A percentile compares a stretch with the other conserved stretches of the same genome.
These are phyloP conservation scores for Bipolaris oryzae DNA, from an alignment of 2,329 filamentous ascomycete species.

Conservation along the genomic window DNA sequence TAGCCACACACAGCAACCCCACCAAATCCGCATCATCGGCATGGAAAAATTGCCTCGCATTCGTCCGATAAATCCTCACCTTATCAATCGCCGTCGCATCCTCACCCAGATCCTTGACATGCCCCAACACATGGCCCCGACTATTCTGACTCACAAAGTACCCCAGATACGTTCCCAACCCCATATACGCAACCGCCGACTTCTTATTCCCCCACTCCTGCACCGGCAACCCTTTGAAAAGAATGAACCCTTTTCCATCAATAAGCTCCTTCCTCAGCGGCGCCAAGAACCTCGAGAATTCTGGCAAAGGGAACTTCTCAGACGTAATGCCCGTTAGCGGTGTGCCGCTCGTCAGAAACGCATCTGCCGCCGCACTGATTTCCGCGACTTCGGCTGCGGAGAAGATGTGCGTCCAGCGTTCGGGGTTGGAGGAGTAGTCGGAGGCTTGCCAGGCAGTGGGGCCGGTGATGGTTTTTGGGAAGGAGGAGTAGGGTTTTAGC, in stretches of 20 bases:
- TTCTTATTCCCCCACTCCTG: slow-evolving; percentile 77
- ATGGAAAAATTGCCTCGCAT: slow-evolving; percentile 85
- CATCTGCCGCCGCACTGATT: slow-evolving; percentile 69
- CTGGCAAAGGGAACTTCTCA: slow-evolving; percentile 67
- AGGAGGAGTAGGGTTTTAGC: slow-evolving; percentile 70
- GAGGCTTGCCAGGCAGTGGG: slow-evolving; percentile 74
- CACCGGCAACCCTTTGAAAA: slow-evolving; percentile 86
- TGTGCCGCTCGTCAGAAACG: slow-evolving; percentile 68
- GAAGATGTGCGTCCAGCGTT: slow-evolving; percentile 76
- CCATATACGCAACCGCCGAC: slow-evolving; percentile 77
- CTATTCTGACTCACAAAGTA: slow-evolving; percentile 90
- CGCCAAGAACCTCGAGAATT: slow-evolving; percentile 59
- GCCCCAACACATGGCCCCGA: slow-evolving; percentile 81
- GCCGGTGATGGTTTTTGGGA: slow-evolving; percentile 73
- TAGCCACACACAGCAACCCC: slow-evolving; percentile 79
- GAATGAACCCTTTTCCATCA: slow-evolving; percentile 85
- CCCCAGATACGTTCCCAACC: slow-evolving; percentile 79
- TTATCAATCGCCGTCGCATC: slow-evolving; percentile 81
- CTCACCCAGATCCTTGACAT: slow-evolving; percentile 87
- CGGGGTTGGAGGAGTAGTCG: slow-evolving; percentile 66
- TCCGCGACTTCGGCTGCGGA: slow-evolving; percentile 70
- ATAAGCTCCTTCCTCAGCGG: slow-evolving; percentile 69
- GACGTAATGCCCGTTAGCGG: slow-evolving; percentile 75
- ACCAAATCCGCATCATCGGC: slow-evolving; percentile 83
- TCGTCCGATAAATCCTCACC: slow-evolving; percentile 89